Conservation (phyloP, 805 yeast genomes). For the Saccharomycopsis oosterbeekiorum region DNA sequence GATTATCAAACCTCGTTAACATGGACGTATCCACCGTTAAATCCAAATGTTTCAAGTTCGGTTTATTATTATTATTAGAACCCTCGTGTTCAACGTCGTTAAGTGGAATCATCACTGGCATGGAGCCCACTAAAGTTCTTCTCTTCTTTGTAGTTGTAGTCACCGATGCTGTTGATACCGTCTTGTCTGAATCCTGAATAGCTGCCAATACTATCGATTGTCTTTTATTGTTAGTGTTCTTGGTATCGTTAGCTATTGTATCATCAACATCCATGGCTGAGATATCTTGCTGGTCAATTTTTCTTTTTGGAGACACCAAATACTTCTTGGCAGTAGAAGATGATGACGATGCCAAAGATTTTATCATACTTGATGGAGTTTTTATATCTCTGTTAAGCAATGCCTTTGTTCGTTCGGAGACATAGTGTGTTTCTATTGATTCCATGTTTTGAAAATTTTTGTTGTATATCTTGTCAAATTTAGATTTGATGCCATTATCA, state of each 20-base stretch:
- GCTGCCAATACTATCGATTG: background rate
- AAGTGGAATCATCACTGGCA: background rate
- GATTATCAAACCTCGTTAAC: slow-evolving; percentile 4
- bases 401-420: slow-evolving; percentile 21
- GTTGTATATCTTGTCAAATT: slow-evolving; percentile 25
- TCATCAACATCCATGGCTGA: slow-evolving; percentile 1
- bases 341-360: background rate
- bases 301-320: background rate
- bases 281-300: background rate
- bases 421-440: slow-evolving; percentile 31
- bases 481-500: slow-evolving; percentile 24
- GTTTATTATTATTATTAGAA: background rate
- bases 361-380: background rate
- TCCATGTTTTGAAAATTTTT: slow-evolving; percentile 36
- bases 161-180: background rate
- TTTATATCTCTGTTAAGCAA: background rate
- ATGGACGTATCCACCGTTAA: slow-evolving; percentile 3
- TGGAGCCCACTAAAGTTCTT: background rate
- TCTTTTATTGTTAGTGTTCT: background rate
- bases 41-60: background rate
- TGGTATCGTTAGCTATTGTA: background rate
- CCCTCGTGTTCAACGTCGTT: background rate
- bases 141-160: background rate
- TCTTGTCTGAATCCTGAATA: background rate
- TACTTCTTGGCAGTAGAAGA: background rate